Percentiles rank a stretch among this genome's conserved stretches.
Evolutionary conservation across 306 rosid species (phyloP).

Genomic region (Vigna mungo): DNA sequence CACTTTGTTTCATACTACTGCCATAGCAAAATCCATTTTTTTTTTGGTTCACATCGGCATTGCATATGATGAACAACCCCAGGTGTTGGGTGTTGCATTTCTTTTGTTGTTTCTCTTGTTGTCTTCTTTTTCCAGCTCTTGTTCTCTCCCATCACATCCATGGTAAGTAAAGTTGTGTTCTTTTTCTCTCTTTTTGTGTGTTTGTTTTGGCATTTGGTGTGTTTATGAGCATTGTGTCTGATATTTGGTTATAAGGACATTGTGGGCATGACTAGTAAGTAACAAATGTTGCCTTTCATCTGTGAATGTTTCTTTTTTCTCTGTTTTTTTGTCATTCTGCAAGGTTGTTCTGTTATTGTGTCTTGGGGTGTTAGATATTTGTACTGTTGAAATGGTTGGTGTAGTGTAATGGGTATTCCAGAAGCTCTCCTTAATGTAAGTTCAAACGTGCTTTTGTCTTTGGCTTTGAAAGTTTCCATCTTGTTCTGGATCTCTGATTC

Average conservation of each 20-base stretch:
- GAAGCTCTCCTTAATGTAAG: background rate
- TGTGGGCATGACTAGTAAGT: background rate
- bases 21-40: constrained; percentile 47
- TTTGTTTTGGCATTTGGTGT: background rate
- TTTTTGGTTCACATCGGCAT: constrained; percentile 18
- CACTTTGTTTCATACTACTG: constrained; percentile 32
- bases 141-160: constrained; percentile 77
- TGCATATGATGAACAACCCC: constrained; percentile 53
- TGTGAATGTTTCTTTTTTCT: background rate
- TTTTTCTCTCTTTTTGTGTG: background rate
- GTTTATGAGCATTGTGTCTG: background rate
- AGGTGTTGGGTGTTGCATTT: constrained; percentile 45
- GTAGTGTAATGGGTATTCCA: background rate
- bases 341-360: background rate
- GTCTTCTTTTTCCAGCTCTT: constrained; percentile 56
- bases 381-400: background rate
- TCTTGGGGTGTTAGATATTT: constrained; percentile 7
- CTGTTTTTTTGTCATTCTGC: constrained; percentile 29
- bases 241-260: constrained; percentile 1
- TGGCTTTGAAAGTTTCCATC: constrained; percentile 27
- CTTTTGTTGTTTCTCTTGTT: constrained; percentile 32
- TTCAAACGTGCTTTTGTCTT: background rate
- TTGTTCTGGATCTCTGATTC: constrained; percentile 32
- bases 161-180: constrained; percentile 54
- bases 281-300: background rate